Evolutionary conservation across 768 basidiomycete species (phyloP), one percentile per base, ranked within the genome.

Genomic region (Gloeostereum incarnatum): DNA sequence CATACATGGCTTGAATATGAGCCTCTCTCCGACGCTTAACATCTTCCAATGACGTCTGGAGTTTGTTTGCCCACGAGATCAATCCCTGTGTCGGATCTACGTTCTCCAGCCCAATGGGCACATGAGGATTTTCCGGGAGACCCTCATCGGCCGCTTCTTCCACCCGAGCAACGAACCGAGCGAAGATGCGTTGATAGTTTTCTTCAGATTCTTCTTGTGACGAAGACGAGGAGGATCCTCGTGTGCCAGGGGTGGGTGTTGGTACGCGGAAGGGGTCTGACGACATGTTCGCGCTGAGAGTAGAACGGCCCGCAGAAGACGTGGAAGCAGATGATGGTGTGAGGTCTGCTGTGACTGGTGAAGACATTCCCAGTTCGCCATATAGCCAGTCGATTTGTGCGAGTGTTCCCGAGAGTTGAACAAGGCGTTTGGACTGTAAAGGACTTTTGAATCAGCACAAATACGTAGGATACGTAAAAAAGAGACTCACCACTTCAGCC

Each of bases 1-100:
- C 91, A 52, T 92, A 99, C 68, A 97, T 82, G 0, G 80, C 72
- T 55, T 99, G 94, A 21, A 99, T 97, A 46, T 81, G 78, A 1
- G 73, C 61, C 50, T 94, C 91, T 9, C 92, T 71, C 21, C 71
- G 62, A 25, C 71, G 69, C 58, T 91, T 91, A 36, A 78, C 65
- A 10, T 84, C 79, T 42, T 81, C 78, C 39, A 96, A 69, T 36
- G 77, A 68, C 4, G 61, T 42, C 36, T 68, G 70, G 40, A 78
- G 61, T 13, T 62, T 59, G 21, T 73, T 65, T 0, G 85, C 80
- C 78, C 90, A 91, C 6, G 65, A 49, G 20, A 93, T 55, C n/a
- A 96, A 69, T 10, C 71, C 77, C 13, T 67, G 71, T 0, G 81
- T 84, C 0, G 93, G 92, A 34, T 88, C 80, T 6, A 93, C 77